Conservation (phyloP, 371 early-diverging fungal genomes). For the Mitosporidium daphniae region DNA sequence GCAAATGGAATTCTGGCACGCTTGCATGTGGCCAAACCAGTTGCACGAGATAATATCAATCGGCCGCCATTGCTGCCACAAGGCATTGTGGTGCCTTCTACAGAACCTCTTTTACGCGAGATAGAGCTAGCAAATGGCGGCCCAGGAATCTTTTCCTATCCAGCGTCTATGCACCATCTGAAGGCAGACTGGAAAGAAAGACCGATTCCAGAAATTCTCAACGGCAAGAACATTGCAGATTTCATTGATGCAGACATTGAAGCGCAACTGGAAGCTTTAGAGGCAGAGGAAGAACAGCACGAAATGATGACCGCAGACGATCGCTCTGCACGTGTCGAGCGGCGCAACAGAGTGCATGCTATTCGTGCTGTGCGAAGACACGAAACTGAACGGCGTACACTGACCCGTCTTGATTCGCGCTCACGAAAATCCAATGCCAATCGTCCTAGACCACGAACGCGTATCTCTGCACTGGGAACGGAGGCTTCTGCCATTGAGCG, state of each 20-base stretch:
- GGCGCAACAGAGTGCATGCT: conserved; percentile 4
- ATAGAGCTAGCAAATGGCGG: conserved; percentile 57
- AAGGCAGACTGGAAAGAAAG: conserved; percentile 86
- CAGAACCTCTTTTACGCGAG: too few species aligned
- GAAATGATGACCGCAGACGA: conserved; percentile 62
- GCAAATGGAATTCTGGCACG: conserved; percentile 61
- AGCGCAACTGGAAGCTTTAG: conserved; percentile 61
- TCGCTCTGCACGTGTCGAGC: conserved; percentile 42
- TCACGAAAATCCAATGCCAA: conserved; percentile 5
- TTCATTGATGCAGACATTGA: conserved; percentile 90
- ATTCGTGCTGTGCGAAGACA: too few species aligned
- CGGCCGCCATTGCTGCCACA: too few species aligned
- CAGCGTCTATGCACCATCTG: background rate
- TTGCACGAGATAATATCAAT: conserved; percentile 38
- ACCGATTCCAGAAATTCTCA: conserved; percentile 89
- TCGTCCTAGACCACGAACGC: conserved; percentile 5
- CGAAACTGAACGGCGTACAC: conserved; percentile 4
- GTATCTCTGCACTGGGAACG: too few species aligned
- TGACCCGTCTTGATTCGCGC: background rate
- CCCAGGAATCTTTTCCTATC: conserved; percentile 27
- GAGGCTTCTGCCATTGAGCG: too few species aligned
- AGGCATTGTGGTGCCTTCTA: too few species aligned
- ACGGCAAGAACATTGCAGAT: conserved; percentile 97
- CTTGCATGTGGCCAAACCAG: conserved; percentile 58
- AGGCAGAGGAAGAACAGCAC: conserved; percentile 74